These are phyloP conservation scores for Microsporum canis DNA, from an alignment of 2,329 filamentous ascomycete species.

Conservation along the genomic window DNA sequence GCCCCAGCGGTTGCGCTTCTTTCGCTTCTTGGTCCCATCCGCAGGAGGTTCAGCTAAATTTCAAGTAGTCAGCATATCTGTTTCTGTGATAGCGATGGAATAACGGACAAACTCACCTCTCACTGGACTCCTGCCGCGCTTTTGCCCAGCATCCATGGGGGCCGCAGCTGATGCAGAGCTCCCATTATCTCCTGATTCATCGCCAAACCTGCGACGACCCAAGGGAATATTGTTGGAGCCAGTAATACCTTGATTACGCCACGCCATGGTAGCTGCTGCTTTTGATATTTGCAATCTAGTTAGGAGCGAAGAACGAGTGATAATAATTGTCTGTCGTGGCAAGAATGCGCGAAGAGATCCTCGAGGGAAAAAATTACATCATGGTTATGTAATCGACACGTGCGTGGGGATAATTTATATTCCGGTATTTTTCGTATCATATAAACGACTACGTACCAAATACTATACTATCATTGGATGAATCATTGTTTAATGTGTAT, in stretches of 20 bases:
- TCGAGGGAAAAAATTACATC: background rate
- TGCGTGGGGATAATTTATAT: background rate
- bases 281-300: background rate
- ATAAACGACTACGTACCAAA: background rate
- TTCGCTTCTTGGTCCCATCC: conserved; percentile 78
- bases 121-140: conserved; percentile 88
- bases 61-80: conserved; percentile 3
- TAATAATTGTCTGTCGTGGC: background rate
- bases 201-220: conserved; percentile 67
- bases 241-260: conserved; percentile 70
- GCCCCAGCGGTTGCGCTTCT: conserved; percentile 98
- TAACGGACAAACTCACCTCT: conserved; percentile 47
- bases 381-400: background rate
- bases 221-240: conserved; percentile 97
- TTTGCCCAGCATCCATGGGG: conserved; percentile 43
- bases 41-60: conserved; percentile 38
- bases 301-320: background rate
- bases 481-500: background rate
- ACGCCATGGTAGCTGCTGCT: conserved; percentile 41
- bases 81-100: conserved; percentile 12
- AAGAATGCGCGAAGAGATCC: background rate
- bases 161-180: conserved; percentile 37
- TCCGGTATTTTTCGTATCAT: background rate
- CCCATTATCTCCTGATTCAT: conserved; percentile 38
- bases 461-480: background rate